A percentile compares a stretch with the other conserved stretches of the same genome.
Evolutionary conservation across 2,329 filamentous ascomycete species (phyloP).

Genomic region (Alternaria triticimaculans): DNA sequence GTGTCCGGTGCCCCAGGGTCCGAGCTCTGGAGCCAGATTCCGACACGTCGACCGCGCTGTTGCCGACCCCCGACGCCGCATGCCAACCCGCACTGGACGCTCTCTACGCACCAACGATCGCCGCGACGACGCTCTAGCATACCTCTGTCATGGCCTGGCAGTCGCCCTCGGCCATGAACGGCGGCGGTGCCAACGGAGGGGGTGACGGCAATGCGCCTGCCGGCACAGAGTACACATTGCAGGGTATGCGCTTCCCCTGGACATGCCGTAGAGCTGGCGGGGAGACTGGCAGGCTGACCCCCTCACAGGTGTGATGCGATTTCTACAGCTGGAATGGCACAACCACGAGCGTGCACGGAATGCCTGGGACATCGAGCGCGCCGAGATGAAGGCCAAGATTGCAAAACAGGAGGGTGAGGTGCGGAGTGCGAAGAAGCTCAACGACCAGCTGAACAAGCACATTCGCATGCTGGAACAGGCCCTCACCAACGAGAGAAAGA

Average conservation of each 20-base stretch:
- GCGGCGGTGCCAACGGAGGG: constrained; percentile 60
- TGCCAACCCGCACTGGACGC: constrained; percentile 32
- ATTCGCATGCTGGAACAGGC: constrained; percentile 88
- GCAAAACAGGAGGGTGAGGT: constrained; percentile 90
- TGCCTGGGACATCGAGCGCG: constrained; percentile 97
- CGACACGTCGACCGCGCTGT: constrained; percentile 25
- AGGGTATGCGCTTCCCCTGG: constrained; percentile 58
- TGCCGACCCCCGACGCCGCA: constrained; percentile 38
- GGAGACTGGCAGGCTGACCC: constrained; percentile 23
- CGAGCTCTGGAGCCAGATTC: constrained; percentile 31
- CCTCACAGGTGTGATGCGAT: constrained; percentile 89
- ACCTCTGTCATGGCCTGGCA: constrained; percentile 70
- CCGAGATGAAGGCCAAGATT: constrained; percentile 98
- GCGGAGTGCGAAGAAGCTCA: constrained; percentile 83
- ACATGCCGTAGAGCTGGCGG: not conserved
- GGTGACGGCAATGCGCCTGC: constrained; percentile 58
- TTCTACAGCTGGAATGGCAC: constrained; percentile 99
- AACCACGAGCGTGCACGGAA: constrained; percentile 97
- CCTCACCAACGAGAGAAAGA: constrained; percentile 81
- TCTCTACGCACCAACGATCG: constrained; percentile 30
- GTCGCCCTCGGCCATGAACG: constrained; percentile 68
- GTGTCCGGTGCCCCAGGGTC: constrained; percentile 19
- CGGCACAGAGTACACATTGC: constrained; percentile 75
- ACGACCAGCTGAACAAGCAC: constrained; percentile 89
- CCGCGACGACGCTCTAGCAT: constrained; percentile 25